These are phyloP conservation scores for Sicyos baderoa DNA, from an alignment of 306 rosid species.

Conservation along the genomic window DNA sequence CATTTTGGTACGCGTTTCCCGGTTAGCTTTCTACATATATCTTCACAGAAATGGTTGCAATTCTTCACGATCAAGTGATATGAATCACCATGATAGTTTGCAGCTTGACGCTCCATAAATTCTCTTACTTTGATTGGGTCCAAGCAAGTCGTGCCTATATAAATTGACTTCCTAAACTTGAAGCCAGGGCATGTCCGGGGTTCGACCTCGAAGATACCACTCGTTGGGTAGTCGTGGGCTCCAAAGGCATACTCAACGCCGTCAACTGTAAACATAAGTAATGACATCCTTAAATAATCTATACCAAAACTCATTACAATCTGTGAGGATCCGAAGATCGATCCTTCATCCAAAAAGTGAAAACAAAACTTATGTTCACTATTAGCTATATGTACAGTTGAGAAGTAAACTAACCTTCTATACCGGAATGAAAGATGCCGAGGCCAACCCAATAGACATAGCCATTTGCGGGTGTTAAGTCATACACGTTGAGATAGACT, in stretches of 20 bases:
- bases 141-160: slow-evolving; percentile 19
- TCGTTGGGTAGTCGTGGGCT: slow-evolving; percentile 18
- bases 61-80: slow-evolving; percentile 21
- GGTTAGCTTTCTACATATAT: slow-evolving; percentile 12
- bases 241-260: slow-evolving; percentile 20
- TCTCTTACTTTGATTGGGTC: slow-evolving; percentile 17
- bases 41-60: slow-evolving; percentile 23
- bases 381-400: not conserved
- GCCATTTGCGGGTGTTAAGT: slow-evolving; percentile 21
- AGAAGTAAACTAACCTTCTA: slow-evolving; percentile 15
- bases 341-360: not conserved
- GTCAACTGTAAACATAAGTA: slow-evolving; percentile 6
- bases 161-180: slow-evolving; percentile 21
- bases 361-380: not conserved
- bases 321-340: not conserved
- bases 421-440: slow-evolving; percentile 20
- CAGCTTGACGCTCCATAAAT: slow-evolving; percentile 16
- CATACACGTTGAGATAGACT: slow-evolving; percentile 20
- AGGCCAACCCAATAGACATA: slow-evolving; percentile 21
- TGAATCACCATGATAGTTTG: slow-evolving; percentile 18
- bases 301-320: not conserved
- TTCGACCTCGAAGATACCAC: slow-evolving; percentile 22
- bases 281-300: not conserved
- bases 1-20: slow-evolving; percentile 20
- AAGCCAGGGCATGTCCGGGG: slow-evolving; percentile 23